A percentile compares a stretch with the other conserved stretches of the same genome.
Conservation (phyloP, 257 asterid species). For the Petrea volubilis region DNA sequence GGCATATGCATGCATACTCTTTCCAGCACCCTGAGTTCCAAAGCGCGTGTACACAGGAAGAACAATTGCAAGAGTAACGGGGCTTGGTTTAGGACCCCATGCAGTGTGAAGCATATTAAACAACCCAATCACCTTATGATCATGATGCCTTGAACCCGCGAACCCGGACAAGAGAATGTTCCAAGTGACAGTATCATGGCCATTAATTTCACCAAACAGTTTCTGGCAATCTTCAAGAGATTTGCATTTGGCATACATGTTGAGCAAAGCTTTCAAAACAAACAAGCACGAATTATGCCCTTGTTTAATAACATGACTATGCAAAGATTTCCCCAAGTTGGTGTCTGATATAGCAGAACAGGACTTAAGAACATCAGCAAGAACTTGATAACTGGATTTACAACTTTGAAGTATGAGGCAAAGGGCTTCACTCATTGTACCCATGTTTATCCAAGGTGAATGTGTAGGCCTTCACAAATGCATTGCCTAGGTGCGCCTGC, state of each 20-base stretch:
- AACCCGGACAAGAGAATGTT: constrained; percentile 77
- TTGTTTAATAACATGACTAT: constrained; percentile 54
- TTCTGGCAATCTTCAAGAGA: constrained; percentile 58
- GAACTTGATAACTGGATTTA: constrained; percentile 41
- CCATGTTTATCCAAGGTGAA: not conserved
- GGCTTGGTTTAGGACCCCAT: constrained; percentile 47
- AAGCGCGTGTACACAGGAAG: constrained; percentile 64
- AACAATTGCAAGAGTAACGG: constrained; percentile 67
- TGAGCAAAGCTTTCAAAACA: constrained; percentile 66
- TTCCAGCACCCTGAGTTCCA: constrained; percentile 42
- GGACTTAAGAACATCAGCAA: constrained; percentile 58
- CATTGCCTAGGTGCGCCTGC: not conserved
- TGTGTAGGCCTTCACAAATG: not conserved
- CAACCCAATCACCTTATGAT: constrained; percentile 44
- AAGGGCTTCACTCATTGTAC: constrained; percentile 43
- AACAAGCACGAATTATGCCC: constrained; percentile 59
- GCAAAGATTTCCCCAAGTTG: constrained; percentile 57
- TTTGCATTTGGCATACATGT: constrained; percentile 81
- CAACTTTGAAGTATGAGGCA: constrained; percentile 33
- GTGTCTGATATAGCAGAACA: constrained; percentile 50
- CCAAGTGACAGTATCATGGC: constrained; percentile 67
- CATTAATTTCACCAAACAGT: constrained; percentile 43
- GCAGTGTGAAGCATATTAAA: constrained; percentile 46
- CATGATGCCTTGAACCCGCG: constrained; percentile 51
- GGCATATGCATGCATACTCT: constrained; percentile 60